These are phyloP conservation scores for Fusarium compactum DNA, from an alignment of 2,329 filamentous ascomycete genomes.

Conservation along the genomic window DNA sequence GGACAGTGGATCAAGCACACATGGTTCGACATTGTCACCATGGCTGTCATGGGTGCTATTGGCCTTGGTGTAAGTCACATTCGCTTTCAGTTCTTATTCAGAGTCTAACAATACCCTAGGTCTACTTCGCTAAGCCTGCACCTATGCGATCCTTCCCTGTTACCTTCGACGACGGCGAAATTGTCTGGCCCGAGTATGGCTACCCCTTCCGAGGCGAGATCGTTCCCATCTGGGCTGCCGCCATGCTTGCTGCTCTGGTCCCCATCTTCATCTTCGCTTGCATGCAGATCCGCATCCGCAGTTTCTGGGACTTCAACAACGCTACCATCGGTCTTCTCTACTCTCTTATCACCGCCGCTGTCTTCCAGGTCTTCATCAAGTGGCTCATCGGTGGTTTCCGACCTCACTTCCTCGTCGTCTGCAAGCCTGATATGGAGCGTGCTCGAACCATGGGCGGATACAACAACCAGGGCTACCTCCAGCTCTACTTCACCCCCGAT, in stretches of 20 bases:
- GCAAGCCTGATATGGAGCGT: slow-evolving; percentile 63
- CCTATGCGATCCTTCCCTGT: slow-evolving; percentile 78
- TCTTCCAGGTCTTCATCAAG: slow-evolving; percentile 83
- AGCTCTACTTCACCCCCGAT: slow-evolving; percentile 76
- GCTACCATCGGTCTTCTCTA: slow-evolving; percentile 77
- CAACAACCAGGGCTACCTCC: slow-evolving; percentile 64
- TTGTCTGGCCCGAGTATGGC: slow-evolving; percentile 77
- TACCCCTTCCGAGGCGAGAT: slow-evolving; percentile 78
- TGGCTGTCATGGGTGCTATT: slow-evolving; percentile 73
- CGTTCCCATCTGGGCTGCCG: slow-evolving; percentile 77
- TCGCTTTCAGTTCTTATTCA: too few species aligned
- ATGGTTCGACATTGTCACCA: slow-evolving; percentile 75
- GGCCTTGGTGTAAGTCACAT: slow-evolving; percentile 70
- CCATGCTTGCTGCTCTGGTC: slow-evolving; percentile 72
- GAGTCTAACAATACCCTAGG: slow-evolving; percentile 51
- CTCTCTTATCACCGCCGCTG: slow-evolving; percentile 75
- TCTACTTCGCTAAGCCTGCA: slow-evolving; percentile 74
- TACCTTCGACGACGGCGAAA: slow-evolving; percentile 72
- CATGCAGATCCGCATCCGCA: slow-evolving; percentile 75
- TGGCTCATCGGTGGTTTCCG: slow-evolving; percentile 79
- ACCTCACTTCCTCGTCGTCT: slow-evolving; percentile 79
- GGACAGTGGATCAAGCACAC: slow-evolving; percentile 77
- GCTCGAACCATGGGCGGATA: slow-evolving; percentile 51
- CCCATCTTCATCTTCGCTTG: slow-evolving; percentile 74
- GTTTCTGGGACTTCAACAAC: slow-evolving; percentile 79